Conservation (phyloP, 2,329 filamentous ascomycete species). For the Botryotinia convoluta region DNA sequence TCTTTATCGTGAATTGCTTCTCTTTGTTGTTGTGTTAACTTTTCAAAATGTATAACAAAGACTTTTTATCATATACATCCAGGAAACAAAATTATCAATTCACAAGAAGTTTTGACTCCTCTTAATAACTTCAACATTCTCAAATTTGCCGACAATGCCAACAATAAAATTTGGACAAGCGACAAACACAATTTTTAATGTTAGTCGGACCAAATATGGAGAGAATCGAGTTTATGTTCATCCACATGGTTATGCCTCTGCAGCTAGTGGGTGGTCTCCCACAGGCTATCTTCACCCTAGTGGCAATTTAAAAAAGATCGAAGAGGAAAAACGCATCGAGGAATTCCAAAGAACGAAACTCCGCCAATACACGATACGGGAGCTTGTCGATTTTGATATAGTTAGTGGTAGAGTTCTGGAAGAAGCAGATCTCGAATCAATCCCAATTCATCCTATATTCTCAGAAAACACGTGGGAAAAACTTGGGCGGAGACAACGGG, state of each 20-base stretch:
- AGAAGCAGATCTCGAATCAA: neutral
- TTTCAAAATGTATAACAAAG: neutral
- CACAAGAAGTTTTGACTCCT: neutral
- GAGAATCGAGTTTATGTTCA: neutral
- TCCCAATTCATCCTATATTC: conserved; percentile 8
- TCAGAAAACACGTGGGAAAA: neutral
- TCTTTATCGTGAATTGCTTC: neutral
- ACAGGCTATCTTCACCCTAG: neutral
- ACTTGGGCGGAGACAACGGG: neutral
- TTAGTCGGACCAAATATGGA: neutral
- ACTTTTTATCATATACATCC: neutral
- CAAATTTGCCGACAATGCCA: neutral
- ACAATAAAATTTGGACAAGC: neutral
- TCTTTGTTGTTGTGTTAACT: neutral
- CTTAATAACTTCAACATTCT: neutral
- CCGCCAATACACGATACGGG: neutral
- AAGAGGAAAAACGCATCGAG: conserved; percentile 3
- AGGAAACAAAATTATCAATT: neutral
- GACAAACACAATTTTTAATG: conserved; percentile 1
- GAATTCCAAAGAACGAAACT: neutral
- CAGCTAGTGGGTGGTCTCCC: neutral
- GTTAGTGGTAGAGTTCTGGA: neutral
- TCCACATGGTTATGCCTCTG: neutral
- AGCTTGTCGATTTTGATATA: conserved; percentile 17
- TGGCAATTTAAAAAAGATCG: neutral